Percentiles rank a stretch among this genome's conserved stretches.
phyloP scores from a whole-genome alignment of 202 grass and related monocot genomes.

The Dendrocalamus latiflorus region DNA sequence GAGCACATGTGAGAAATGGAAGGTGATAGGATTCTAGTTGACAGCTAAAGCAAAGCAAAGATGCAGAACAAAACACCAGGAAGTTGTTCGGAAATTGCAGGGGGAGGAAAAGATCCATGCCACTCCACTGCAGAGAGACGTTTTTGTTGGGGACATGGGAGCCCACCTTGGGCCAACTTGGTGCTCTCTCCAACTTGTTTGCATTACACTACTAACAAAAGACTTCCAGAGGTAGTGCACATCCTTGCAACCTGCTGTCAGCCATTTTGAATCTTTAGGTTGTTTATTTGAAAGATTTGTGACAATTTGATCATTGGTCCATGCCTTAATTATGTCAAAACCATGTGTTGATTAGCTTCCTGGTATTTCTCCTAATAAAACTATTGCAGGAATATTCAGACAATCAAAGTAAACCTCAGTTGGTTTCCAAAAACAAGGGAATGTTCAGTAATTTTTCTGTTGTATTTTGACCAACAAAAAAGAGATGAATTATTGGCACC shows the following conservation, averaged over 20 bases:
- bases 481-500: not conserved
- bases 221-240: not conserved
- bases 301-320: not conserved
- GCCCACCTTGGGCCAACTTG: constrained; percentile 22
- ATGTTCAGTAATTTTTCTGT: not conserved
- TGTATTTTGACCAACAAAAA: not conserved
- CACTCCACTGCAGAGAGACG: not conserved
- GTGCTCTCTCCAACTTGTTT: constrained; percentile 14
- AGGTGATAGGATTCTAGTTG: not conserved
- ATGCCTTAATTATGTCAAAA: not conserved
- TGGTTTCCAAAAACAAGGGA: not conserved
- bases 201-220: constrained; percentile 3
- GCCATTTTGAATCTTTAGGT: not conserved
- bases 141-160: not conserved
- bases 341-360: not conserved
- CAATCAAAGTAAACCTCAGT: not conserved
- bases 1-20: constrained; percentile 43
- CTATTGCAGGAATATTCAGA: not conserved
- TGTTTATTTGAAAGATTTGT: constrained; percentile 8
- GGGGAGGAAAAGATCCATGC: not conserved
- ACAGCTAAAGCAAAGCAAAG: constrained; percentile 31
- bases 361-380: not conserved
- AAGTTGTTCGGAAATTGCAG: constrained; percentile 44
- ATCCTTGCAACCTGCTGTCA: not conserved
- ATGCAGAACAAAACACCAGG: constrained; percentile 14